Evolutionary conservation across 345 rosid species (phyloP).

Genomic region (Erucastrum elatum): DNA sequence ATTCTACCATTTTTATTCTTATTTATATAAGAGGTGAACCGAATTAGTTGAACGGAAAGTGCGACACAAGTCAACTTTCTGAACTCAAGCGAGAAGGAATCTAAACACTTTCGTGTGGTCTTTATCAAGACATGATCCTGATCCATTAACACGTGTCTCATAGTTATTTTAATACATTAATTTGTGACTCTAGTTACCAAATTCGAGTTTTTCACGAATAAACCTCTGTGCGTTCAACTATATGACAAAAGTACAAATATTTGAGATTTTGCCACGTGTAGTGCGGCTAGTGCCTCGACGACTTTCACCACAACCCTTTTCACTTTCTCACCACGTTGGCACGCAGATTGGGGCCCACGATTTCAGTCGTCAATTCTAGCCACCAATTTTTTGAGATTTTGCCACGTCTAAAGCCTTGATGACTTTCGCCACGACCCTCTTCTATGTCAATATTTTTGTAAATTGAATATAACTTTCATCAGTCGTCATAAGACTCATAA

Average conservation of each 20-base stretch:
- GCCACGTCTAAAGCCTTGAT: background rate
- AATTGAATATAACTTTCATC: too few species aligned
- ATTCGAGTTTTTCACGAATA: background rate
- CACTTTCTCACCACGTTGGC: conserved; percentile 2
- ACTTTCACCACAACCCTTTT: background rate
- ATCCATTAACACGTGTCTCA: conserved; percentile 1
- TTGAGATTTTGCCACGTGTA: conserved; percentile 8
- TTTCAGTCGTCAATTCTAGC: conserved; percentile 1
- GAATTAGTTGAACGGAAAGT: conserved; percentile 21
- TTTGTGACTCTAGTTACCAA: conserved; percentile 9
- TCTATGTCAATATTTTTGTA: background rate
- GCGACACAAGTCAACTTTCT: conserved; percentile 6
- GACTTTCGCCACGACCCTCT: background rate
- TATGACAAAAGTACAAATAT: background rate
- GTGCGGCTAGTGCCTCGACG: background rate
- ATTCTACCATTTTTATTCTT: background rate
- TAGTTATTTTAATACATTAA: conserved; percentile 11
- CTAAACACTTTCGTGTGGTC: conserved; percentile 25
- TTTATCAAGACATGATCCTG: conserved; percentile 14
- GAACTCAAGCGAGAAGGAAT: background rate
- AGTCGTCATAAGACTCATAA: too few species aligned
- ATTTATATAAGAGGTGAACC: background rate
- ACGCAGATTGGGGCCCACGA: background rate
- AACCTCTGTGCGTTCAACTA: conserved; percentile 14
- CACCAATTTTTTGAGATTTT: background rate